Conservation (phyloP, 1,284 basidiomycete species). For the Fomitopsis betulina region DNA sequence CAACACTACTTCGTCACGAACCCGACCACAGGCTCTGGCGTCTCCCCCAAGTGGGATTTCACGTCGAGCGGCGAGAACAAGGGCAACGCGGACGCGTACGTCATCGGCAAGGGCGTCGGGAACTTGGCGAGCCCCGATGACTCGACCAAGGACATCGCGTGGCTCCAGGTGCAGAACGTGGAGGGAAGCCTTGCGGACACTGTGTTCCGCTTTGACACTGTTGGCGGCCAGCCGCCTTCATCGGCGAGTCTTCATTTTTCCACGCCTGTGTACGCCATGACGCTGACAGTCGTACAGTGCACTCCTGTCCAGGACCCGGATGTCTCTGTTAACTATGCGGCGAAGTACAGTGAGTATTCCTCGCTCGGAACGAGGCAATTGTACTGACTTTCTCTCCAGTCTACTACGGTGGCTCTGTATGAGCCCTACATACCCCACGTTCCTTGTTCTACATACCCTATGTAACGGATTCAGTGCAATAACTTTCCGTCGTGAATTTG, state of each 20-base stretch:
- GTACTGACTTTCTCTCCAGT: conserved; percentile 5
- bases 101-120: conserved; percentile 40
- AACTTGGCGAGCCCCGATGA: conserved; percentile 42
- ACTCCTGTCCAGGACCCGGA: conserved; percentile 16
- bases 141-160: conserved; percentile 43
- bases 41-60: conserved; percentile 57
- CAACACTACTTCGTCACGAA: conserved; percentile 54
- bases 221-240: conserved; percentile 59
- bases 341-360: conserved; percentile 26
- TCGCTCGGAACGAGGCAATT: neutral
- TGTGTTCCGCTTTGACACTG: conserved; percentile 55
- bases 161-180: conserved; percentile 46
- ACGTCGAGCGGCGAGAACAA: conserved; percentile 31
- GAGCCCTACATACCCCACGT: neutral
- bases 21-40: conserved; percentile 37
- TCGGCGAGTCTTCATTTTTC: conserved; percentile 30
- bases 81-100: conserved; percentile 43
- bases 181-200: conserved; percentile 46
- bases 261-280: neutral
- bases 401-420: conserved; percentile 17
- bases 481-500: no score
- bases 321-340: conserved; percentile 26
- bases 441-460: no score
- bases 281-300: conserved; percentile 17
- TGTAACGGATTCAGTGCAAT: no score